Evolutionary conservation across 2,329 filamentous ascomycete species (phyloP), one percentile per base, ranked within the genome.

Genomic region (Alternaria alternata): DNA sequence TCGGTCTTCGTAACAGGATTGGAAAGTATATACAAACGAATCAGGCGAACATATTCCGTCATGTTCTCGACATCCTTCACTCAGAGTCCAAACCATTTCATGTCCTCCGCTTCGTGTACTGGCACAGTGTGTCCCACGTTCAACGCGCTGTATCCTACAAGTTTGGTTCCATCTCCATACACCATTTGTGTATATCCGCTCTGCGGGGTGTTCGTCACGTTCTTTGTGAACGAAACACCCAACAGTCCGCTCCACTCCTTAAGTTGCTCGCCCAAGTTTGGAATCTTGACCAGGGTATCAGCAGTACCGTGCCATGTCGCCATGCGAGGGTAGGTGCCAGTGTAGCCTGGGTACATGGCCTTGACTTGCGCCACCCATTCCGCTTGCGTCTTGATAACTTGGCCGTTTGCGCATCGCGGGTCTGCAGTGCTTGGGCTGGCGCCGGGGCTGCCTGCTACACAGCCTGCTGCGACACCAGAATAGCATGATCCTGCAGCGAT

Each of bases 381-480:
- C 32, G 32, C 32, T 36, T 36, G 32, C 32, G 32, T 36, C 32
- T 36, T 36, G 32, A 36, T 36, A 1, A 36, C 32, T 36, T 36
- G 32, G 32, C 32, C 32, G 32, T 36, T 36, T 36, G 32, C 32
- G 32, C 32, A 7, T 51, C 32, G 62, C 16, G 63, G 62, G 48
- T 75, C 63, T 4, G 67, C 47, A 2, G 61, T 57, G 22, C 48
- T 56, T 8, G 66, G 70, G 18, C 59, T 64, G n/a, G 67, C 65
- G 16, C 67, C 66, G 9, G 68, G 67, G 89, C 89, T 78, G 2
- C 73, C 75, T 18, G 71, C 70, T 20, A 73, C 61, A 59, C 75
- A 78, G 26, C 69, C 75, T 16, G 66, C 69, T 26, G 73, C 68
- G 2, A 67, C 62, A 8, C 73, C 74, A 1, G 71, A 72, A 55